These are phyloP conservation scores for Gaeumannomyces sp. DNA, from an alignment of 2,329 filamentous ascomycete species.

Conservation along the genomic window DNA sequence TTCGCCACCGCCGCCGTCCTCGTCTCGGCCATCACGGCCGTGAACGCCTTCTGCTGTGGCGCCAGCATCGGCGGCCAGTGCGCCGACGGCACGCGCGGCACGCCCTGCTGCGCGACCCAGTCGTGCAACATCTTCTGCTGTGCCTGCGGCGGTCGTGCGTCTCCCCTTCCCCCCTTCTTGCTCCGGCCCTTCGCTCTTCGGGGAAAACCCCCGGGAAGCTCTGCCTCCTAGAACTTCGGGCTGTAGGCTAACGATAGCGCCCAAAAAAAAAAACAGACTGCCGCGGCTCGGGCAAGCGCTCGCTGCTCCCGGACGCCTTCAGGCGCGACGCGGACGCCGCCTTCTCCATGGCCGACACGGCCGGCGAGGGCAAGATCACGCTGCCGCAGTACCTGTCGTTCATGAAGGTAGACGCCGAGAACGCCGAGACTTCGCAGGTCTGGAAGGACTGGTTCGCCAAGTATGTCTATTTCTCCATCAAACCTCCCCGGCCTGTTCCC, in stretches of 20 bases:
- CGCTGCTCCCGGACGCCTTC: background rate
- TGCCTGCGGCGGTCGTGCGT: conserved; percentile 7
- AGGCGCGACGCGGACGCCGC: conserved; percentile 4
- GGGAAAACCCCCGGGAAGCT: no score
- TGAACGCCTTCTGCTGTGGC: conserved; percentile 9
- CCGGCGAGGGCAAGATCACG: conserved; percentile 8
- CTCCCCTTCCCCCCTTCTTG: background rate
- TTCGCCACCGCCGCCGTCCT: conserved; percentile 4
- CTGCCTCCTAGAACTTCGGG: no score
- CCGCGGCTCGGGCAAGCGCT: conserved; percentile 9
- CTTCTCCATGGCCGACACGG: conserved; percentile 8
- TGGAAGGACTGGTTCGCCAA: conserved; percentile 10
- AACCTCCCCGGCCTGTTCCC: no score
- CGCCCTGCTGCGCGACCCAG: conserved; percentile 10
- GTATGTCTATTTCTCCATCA: background rate
- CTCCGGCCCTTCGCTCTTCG: no score
- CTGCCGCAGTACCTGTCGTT: conserved; percentile 8
- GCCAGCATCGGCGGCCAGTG: background rate
- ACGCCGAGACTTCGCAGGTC: background rate
- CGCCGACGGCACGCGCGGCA: conserved; percentile 10
- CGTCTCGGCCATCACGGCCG: conserved; percentile 6
- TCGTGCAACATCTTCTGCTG: conserved; percentile 11
- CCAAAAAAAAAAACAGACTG: conserved; percentile 5
- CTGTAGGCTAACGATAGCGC: no score
- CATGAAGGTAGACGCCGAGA: conserved; percentile 4